Conservation (phyloP, 305 asterid species). For the Plantago lanceolata region DNA sequence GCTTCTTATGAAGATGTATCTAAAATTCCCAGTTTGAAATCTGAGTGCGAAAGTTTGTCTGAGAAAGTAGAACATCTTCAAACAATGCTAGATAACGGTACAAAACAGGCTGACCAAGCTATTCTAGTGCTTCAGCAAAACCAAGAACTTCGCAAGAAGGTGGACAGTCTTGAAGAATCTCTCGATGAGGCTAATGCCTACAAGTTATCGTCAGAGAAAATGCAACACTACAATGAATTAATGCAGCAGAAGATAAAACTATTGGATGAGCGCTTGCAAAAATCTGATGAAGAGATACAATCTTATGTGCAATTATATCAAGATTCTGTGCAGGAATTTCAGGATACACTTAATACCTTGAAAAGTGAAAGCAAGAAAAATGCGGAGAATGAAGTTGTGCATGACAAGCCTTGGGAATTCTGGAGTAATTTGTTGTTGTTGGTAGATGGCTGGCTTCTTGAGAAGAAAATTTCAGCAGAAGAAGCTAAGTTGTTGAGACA, state of each 20-base stretch:
- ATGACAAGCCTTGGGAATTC: conserved; percentile 66
- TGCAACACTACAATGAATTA: conserved; percentile 66
- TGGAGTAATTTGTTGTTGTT: conserved; percentile 81
- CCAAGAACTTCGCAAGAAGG: conserved; percentile 79
- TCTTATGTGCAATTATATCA: conserved; percentile 68
- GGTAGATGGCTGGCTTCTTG: conserved; percentile 94
- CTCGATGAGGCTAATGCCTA: conserved; percentile 66
- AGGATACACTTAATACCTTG: conserved; percentile 59
- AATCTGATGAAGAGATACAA: conserved; percentile 83
- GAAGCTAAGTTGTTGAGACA: conserved; percentile 70
- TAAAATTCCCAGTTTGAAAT: conserved; percentile 49
- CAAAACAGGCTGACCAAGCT: conserved; percentile 78
- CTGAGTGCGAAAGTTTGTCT: conserved; percentile 58
- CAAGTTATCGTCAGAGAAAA: conserved; percentile 71
- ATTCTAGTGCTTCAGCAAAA: conserved; percentile 72
- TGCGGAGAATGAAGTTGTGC: conserved; percentile 38
- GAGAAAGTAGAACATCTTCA: conserved; percentile 78
- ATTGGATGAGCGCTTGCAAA: conserved; percentile 77
- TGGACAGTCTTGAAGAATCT: conserved; percentile 80
- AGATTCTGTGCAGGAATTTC: conserved; percentile 87
- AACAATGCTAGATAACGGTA: conserved; percentile 56
- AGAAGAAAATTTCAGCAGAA: conserved; percentile 67
- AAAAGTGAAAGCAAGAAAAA: conserved; percentile 65
- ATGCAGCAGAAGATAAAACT: conserved; percentile 80
- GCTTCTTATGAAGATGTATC: conserved; percentile 71